A percentile compares a stretch with the other conserved stretches of the same genome.
These are phyloP conservation scores for Lenwebbia sp. DNA, from an alignment of 345 rosid genomes.

Conservation along the genomic window DNA sequence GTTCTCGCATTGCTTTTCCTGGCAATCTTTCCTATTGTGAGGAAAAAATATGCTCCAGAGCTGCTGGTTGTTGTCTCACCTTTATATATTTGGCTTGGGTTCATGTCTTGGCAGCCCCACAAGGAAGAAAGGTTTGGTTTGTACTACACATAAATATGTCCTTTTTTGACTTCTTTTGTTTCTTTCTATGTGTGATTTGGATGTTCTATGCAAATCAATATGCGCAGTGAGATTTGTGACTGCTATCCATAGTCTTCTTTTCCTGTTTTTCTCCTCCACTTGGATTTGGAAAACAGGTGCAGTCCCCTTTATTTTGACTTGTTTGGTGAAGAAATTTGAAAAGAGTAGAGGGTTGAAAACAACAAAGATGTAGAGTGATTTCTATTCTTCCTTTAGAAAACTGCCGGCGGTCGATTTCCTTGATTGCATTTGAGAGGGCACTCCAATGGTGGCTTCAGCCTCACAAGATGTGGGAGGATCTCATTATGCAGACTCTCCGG, in stretches of 20 bases:
- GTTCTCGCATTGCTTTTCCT: constrained; percentile 72
- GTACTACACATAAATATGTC: background rate
- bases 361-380: background rate
- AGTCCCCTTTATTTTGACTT: background rate
- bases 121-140: constrained; percentile 83
- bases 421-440: background rate
- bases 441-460: background rate
- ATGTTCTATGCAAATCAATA: background rate
- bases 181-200: background rate
- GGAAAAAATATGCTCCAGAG: constrained; percentile 61
- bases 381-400: background rate
- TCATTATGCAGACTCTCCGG: background rate
- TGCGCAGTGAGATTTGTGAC: background rate
- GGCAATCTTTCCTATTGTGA: constrained; percentile 52
- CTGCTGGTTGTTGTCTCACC: constrained; percentile 73
- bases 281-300: background rate
- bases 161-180: background rate
- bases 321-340: background rate
- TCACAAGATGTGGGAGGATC: background rate
- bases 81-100: constrained; percentile 80
- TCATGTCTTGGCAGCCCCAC: constrained; percentile 97
- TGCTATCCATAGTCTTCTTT: background rate
- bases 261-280: background rate
- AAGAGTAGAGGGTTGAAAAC: background rate
- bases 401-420: background rate